Conservation (phyloP, 805 yeast genomes). For the Metschnikowia colocasiae region DNA sequence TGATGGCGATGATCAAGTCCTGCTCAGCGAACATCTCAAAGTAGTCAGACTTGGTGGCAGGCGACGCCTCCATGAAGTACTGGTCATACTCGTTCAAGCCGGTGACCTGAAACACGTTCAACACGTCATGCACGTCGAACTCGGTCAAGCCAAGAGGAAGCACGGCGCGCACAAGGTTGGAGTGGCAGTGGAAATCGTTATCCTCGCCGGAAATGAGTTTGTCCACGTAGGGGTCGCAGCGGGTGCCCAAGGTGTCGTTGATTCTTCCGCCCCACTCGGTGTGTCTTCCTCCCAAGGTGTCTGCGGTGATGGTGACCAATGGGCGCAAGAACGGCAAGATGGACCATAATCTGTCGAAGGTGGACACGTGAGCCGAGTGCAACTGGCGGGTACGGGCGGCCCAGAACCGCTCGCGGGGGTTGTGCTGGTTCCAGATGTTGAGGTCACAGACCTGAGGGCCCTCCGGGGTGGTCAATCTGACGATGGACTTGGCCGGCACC, state of each 20-base stretch:
- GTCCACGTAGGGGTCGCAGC: constrained; percentile 70
- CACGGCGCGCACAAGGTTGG: constrained; percentile 58
- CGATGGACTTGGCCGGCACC: constrained; percentile 57
- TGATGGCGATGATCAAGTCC: constrained; percentile 59
- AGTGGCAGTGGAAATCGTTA: constrained; percentile 64
- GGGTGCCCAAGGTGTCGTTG: constrained; percentile 63
- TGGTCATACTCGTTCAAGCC: constrained; percentile 63
- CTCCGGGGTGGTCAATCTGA: constrained; percentile 59
- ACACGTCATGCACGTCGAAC: constrained; percentile 64
- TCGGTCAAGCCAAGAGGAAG: constrained; percentile 60
- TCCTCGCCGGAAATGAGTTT: constrained; percentile 60
- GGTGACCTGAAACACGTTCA: constrained; percentile 67
- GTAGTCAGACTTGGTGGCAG: constrained; percentile 56
- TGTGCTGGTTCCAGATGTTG: constrained; percentile 59
- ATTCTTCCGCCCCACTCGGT: constrained; percentile 65
- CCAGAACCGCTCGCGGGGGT: constrained; percentile 65
- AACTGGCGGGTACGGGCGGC: constrained; percentile 66
- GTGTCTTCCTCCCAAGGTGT: constrained; percentile 51
- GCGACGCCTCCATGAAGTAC: constrained; percentile 69
- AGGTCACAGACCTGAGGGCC: constrained; percentile 72
- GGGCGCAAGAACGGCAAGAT: constrained; percentile 64
- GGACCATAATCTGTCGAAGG: constrained; percentile 63
- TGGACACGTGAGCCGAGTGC: constrained; percentile 60
- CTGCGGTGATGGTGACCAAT: constrained; percentile 59
- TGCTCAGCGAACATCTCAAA: constrained; percentile 67